Conservation (phyloP, 768 basidiomycete species). For the Psilocybe subaeruginosa region DNA sequence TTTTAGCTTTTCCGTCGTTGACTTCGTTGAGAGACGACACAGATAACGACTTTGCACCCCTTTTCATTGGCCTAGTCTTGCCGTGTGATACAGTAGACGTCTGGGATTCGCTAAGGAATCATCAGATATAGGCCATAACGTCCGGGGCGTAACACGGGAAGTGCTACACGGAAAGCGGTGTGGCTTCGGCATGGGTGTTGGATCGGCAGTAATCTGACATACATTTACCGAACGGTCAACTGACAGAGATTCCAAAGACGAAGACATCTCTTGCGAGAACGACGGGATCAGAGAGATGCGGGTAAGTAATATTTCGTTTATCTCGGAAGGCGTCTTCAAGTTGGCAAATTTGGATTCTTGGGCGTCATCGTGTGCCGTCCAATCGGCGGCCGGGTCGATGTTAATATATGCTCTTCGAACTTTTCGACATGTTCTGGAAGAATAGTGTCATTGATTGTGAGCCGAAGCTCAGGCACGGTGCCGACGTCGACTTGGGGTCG, state of each 20-base stretch:
- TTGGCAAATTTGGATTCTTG: background rate
- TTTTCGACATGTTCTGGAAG: background rate
- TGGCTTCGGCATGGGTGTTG: background rate
- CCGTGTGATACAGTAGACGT: background rate
- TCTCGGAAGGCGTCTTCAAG: background rate
- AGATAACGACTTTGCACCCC: background rate
- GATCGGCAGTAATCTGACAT: background rate
- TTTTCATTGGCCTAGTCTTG: background rate
- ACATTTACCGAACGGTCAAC: slow-evolving; percentile 8
- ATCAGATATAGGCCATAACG: background rate
- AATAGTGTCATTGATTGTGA: background rate
- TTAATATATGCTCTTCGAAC: background rate
- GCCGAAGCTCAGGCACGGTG: slow-evolving; percentile 1
- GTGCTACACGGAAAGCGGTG: background rate
- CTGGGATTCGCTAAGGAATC: background rate
- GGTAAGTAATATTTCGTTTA: background rate
- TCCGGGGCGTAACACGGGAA: background rate
- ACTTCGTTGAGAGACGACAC: background rate
- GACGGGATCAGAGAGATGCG: background rate
- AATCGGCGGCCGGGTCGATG: slow-evolving; percentile 1
- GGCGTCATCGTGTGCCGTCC: background rate
- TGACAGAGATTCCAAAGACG: slow-evolving; percentile 8
- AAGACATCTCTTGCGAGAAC: slow-evolving; percentile 9
- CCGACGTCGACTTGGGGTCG: slow-evolving; percentile 1
- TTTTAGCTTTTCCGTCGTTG: background rate